Percentiles rank a stretch among this genome's conserved stretches.
Conservation (phyloP, 805 yeast species). For the Metschnikowia amazonensis region DNA sequence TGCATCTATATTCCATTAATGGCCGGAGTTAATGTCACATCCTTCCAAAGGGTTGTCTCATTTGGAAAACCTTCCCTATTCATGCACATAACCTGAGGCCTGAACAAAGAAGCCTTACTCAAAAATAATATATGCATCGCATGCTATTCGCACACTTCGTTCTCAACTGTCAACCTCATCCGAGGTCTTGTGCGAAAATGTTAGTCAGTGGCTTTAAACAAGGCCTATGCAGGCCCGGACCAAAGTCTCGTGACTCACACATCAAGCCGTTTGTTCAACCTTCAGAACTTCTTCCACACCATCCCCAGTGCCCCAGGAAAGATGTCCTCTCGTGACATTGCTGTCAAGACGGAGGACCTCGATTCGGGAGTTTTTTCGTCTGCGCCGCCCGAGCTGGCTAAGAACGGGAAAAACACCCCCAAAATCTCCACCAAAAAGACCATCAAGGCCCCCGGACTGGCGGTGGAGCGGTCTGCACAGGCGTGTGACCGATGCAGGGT, state of each 20-base stretch:
- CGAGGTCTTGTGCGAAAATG: no score
- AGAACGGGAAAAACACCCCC: neutral
- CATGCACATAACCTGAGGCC: no score
- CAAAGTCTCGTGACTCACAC: slow-evolving; percentile 1
- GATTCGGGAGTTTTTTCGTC: neutral
- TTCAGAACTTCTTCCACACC: neutral
- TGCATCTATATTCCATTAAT: no score
- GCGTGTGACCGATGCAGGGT: slow-evolving; percentile 89
- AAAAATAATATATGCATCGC: no score
- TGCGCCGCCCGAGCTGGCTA: neutral
- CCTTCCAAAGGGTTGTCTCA: no score
- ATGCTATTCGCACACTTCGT: no score
- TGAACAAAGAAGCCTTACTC: no score
- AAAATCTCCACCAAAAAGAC: slow-evolving; percentile 21
- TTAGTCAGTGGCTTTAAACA: no score
- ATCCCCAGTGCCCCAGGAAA: neutral
- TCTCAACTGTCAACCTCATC: no score
- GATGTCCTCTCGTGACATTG: neutral
- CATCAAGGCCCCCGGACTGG: slow-evolving; percentile 68
- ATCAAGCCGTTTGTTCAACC: neutral
- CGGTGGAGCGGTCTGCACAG: slow-evolving; percentile 72
- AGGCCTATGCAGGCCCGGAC: neutral
- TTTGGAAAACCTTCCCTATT: no score
- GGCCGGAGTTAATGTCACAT: no score
- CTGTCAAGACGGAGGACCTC: neutral